Conservation (phyloP, 2,329 filamentous ascomycete species). For the Dothistroma septosporum region DNA sequence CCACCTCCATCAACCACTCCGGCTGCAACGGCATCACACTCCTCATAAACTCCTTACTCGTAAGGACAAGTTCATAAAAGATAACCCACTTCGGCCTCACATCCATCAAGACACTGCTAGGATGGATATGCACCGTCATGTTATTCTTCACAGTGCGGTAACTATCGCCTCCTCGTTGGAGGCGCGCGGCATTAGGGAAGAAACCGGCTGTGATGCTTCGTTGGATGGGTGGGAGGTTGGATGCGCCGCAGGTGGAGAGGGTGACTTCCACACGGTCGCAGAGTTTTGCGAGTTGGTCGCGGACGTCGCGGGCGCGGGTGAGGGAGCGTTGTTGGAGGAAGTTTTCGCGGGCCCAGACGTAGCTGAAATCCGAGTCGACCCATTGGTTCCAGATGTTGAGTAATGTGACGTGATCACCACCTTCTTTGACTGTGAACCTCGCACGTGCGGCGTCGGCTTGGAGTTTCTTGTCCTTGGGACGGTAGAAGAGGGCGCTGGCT, state of each 20-base stretch:
- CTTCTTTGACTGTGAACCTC: constrained; percentile 84
- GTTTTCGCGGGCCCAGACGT: constrained; percentile 86
- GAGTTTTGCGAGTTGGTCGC: constrained; percentile 85
- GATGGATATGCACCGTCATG: constrained; percentile 86
- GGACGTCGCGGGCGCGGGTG: constrained; percentile 81
- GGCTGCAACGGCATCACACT: constrained; percentile 79
- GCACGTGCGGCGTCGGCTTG: constrained; percentile 87
- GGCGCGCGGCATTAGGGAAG: constrained; percentile 83
- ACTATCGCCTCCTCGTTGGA: constrained; percentile 77
- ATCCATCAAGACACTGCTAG: constrained; percentile 74
- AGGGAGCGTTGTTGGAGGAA: constrained; percentile 90
- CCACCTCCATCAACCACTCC: constrained; percentile 81
- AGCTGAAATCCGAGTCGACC: constrained; percentile 85
- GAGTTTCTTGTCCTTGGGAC: constrained; percentile 95
- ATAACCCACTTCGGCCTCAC: constrained; percentile 80
- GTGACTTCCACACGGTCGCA: constrained; percentile 90
- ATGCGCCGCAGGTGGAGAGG: constrained; percentile 59
- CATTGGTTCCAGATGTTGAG: constrained; percentile 95
- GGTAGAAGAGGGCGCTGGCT: constrained; percentile 83
- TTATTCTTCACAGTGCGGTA: constrained; percentile 92
- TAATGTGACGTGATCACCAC: constrained; percentile 82
- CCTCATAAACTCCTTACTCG: constrained; percentile 88
- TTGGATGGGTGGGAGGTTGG: constrained; percentile 73
- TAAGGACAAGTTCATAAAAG: constrained; percentile 79
- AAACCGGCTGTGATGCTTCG: constrained; percentile 88